Conservation (phyloP, 805 yeast species). For the Candida golubevii region DNA sequence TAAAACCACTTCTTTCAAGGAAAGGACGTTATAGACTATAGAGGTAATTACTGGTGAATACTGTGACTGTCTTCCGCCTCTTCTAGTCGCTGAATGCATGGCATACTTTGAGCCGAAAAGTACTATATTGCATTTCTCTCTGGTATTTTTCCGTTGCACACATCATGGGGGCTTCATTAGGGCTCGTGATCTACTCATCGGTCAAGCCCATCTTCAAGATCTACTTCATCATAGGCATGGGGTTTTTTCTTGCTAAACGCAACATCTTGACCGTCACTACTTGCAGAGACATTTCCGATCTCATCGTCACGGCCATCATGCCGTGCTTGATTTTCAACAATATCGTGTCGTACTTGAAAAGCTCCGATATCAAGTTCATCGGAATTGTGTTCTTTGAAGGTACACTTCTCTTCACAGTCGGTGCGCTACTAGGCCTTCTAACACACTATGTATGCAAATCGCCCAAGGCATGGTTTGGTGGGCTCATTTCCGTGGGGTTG, state of each 20-base stretch:
- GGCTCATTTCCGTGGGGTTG: constrained; percentile 64
- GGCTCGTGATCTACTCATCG: constrained; percentile 69
- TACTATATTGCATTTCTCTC: too few relatives aligned
- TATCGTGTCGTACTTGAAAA: constrained; percentile 60
- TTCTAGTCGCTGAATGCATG: too few relatives aligned
- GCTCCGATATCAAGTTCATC: constrained; percentile 62
- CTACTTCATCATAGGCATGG: constrained; percentile 64
- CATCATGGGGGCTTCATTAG: constrained; percentile 29
- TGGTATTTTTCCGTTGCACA: too few relatives aligned
- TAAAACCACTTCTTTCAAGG: too few relatives aligned
- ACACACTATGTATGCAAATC: constrained; percentile 51
- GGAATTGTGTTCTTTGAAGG: constrained; percentile 58
- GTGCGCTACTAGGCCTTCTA: constrained; percentile 42
- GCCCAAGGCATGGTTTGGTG: constrained; percentile 76
- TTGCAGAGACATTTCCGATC: constrained; percentile 63
- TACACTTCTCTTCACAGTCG: constrained; percentile 47
- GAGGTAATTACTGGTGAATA: too few relatives aligned
- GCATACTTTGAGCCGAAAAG: too few relatives aligned
- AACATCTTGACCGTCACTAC: constrained; percentile 62
- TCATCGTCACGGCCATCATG: constrained; percentile 62
- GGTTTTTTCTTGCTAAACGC: constrained; percentile 57
- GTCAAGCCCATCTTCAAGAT: constrained; percentile 86
- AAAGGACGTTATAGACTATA: too few relatives aligned
- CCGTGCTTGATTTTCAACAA: constrained; percentile 77
- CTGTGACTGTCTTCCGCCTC: too few relatives aligned